Percentiles rank a stretch among this genome's conserved stretches.
Evolutionary conservation across 2,329 filamentous ascomycete genomes (phyloP).

Genomic region (Trichophyton benhamiae): DNA sequence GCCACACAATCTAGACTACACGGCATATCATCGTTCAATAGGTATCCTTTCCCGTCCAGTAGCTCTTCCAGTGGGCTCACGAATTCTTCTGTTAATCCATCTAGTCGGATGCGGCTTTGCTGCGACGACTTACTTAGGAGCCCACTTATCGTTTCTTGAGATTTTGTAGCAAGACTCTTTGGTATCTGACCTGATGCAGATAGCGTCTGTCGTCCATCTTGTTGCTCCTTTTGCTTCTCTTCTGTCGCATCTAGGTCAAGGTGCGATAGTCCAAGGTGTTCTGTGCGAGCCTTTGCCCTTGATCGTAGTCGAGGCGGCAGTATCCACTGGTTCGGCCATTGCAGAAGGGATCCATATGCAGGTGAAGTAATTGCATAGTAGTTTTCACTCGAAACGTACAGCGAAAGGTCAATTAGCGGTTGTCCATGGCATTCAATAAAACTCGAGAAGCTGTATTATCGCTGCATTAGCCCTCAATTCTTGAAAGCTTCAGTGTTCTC

Average conservation of each 20-base stretch:
- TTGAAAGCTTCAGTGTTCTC: neutral
- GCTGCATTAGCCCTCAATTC: neutral
- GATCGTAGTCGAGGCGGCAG: conserved; percentile 62
- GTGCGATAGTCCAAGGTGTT: conserved; percentile 55
- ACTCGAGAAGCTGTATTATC: conserved; percentile 38
- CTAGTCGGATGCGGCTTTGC: conserved; percentile 61
- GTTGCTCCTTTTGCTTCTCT: conserved; percentile 14
- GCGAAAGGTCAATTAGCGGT: conserved; percentile 68
- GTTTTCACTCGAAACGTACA: conserved; percentile 84
- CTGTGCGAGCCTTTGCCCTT: conserved; percentile 57
- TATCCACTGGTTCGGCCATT: conserved; percentile 81
- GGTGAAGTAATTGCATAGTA: conserved; percentile 67
- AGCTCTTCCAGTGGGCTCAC: conserved; percentile 58
- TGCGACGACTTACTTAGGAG: conserved; percentile 57
- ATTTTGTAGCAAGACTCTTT: conserved; percentile 42
- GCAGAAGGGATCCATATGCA: conserved; percentile 65
- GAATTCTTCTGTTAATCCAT: conserved; percentile 57
- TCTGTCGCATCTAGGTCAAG: conserved; percentile 49
- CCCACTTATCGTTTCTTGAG: conserved; percentile 47
- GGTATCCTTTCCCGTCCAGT: conserved; percentile 35
- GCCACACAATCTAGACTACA: conserved; percentile 66
- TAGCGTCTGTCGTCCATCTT: conserved; percentile 27
- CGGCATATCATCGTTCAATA: conserved; percentile 42
- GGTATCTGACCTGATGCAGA: conserved; percentile 30
- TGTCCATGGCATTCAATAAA: conserved; percentile 65